Evolutionary conservation across 192 early-diverging fungal genomes (phyloP), one percentile per base, ranked within the genome.

Genomic region (Lobosporangium transversale): DNA sequence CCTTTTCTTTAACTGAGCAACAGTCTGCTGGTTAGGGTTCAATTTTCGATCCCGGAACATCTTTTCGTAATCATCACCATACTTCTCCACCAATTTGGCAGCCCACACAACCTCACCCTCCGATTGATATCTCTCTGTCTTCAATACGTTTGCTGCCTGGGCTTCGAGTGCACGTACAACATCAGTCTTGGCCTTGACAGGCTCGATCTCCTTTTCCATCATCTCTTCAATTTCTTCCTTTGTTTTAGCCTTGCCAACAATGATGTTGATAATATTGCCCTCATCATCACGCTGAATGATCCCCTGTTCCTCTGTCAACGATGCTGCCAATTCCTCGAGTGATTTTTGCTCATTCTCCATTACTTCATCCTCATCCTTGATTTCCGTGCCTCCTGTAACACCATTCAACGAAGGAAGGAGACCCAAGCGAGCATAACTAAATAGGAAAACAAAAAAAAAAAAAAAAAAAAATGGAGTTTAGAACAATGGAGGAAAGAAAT

Each of bases 1-100:
- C 73, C 87, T 89, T 63, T 85, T 87, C 70, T 85, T 86, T 7
- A 40, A n/a, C n/a, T n/a, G n/a, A n/a, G n/a, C n/a, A n/a, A n/a
- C n/a, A n/a, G n/a, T 91, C 49, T 88, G 84, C 62, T 93, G 92
- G 68, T 90, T 86, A 24, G 67, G 73, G 62, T 93, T 93, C 55
- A 93, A 76, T 43, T 86, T 78, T 44, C 85, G 85, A 53, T 93
- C 92, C 89, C 90, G 86, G 60, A 91, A 91, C 92, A 93, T 93
- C 43, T 88, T 89, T 14, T 89, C 71, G 61, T 92, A 93, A 53
- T 93, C 82, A 43, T 88, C 80, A 0, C 89, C 90, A 50, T 93
- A 89, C 73, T 87, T 89, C n/a, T 85, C 84, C 18, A 92, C 80
- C 78, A 90, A 66, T 23, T 81, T 66, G 45, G 87, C 83, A 3